These are phyloP conservation scores for Syzygium aromaticum DNA, from an alignment of 345 rosid species.

Conservation along the genomic window DNA sequence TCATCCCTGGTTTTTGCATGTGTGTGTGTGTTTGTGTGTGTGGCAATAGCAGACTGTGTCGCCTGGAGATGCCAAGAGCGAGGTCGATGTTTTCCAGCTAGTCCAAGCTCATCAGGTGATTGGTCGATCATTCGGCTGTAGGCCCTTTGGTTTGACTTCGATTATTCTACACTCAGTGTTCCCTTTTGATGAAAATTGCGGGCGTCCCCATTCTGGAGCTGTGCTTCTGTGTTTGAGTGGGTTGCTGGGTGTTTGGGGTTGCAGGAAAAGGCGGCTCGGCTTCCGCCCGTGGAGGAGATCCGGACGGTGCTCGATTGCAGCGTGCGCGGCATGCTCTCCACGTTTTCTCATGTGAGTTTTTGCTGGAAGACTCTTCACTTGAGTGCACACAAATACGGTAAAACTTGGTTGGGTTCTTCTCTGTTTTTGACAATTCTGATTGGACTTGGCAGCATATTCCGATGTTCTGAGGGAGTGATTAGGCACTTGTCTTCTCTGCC, in stretches of 20 bases:
- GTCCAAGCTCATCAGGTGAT: constrained; percentile 79
- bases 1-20: constrained; percentile 4
- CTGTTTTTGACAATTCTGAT: neutral
- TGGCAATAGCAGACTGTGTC: constrained; percentile 41
- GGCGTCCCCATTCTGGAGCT: neutral
- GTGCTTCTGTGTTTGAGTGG: neutral
- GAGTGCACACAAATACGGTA: neutral
- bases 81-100: constrained; percentile 48
- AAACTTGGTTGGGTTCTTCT: neutral
- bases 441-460: neutral
- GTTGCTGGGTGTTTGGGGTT: neutral
- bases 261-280: constrained; percentile 80
- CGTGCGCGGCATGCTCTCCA: constrained; percentile 64
- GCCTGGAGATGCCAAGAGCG: constrained; percentile 37
- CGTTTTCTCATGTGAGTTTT: constrained; percentile 66
- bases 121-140: neutral
- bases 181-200: neutral
- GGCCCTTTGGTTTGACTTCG: neutral
- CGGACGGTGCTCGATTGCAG: constrained; percentile 56
- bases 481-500: neutral
- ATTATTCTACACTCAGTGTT: neutral
- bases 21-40: neutral
- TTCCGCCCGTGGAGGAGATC: constrained; percentile 73
- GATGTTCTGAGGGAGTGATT: neutral
- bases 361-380: neutral